Evolutionary conservation across 1,284 basidiomycete genomes (phyloP), one percentile per base, ranked within the genome.

Genomic region (Lentinula novae-zelandiae): DNA sequence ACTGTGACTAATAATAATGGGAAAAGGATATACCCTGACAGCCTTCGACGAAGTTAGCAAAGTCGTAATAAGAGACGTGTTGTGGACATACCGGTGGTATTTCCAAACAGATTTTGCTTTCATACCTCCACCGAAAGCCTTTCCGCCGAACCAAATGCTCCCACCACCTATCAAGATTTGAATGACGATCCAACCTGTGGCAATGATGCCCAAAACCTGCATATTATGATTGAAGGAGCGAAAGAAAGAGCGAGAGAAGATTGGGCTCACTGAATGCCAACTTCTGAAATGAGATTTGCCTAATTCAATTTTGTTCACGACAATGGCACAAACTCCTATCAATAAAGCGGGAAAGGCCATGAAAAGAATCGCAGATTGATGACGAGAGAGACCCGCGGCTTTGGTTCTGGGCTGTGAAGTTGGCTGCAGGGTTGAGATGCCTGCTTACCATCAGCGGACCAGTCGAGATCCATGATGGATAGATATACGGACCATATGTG

Each of bases 61-160:
- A 15, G 20, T 39, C 17, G 6, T 3, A 44, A 5, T 38, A 58
- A 55, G 40, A 49, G 46, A 22, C 57, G 59, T 40, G 38, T 5
- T 33, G 33, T 33, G 22, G 44, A 20, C 44, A 54, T 63, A 86
- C 87, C 89, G 76, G 67, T 91, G 89, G 64, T 89, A 90, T 68
- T 90, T 90, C 87, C 88, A 90, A n/a, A 89, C 57, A 0, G 73
- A 68, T 68, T 89, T 91, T 27, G 88, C 87, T 70, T 80, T 84
- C 57, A 76, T 71, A 17, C 83, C 84, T 2, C 88, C 87, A 15
- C 88, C 87, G 67, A 90, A 86, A 0, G 78, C 74, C 9, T 74
- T 76, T 12, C 88, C 88, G 13, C 73, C 76, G 63, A 80, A 84
- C 89, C 88, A 90, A 12, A 90, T 87, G 58, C 86, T 89, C 13